These are phyloP conservation scores for Arthroderma sp. DNA, from an alignment of 2,329 filamentous ascomycete species.

Conservation along the genomic window DNA sequence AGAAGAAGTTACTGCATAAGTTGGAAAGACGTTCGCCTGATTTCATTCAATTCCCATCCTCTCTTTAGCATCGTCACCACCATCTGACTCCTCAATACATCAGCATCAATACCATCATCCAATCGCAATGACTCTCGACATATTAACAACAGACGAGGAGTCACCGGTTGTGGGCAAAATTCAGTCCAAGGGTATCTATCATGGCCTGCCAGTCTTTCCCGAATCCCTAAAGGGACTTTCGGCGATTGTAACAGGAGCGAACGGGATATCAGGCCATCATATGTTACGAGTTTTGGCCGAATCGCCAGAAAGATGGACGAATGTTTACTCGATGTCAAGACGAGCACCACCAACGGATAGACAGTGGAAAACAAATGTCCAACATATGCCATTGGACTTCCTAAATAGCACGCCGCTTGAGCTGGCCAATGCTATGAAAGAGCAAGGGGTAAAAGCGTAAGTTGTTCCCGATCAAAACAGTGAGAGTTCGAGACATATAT, in stretches of 20 bases:
- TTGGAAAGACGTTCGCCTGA: no score
- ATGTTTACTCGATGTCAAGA: slow-evolving; percentile 41
- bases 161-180: background rate
- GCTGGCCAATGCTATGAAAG: slow-evolving; percentile 19
- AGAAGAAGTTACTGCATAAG: no score
- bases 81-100: no score
- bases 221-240: slow-evolving; percentile 34
- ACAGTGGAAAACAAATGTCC: slow-evolving; percentile 28
- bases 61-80: no score
- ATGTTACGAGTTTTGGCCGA: slow-evolving; percentile 40
- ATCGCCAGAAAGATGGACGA: slow-evolving; percentile 39
- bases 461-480: background rate
- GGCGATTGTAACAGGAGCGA: slow-evolving; percentile 43
- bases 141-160: background rate
- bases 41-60: no score
- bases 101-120: no score
- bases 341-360: slow-evolving; percentile 34
- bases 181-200: slow-evolving; percentile 35
- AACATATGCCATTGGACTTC: slow-evolving; percentile 33
- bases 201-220: slow-evolving; percentile 39
- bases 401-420: slow-evolving; percentile 20
- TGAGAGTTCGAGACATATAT: background rate
- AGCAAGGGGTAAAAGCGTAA: slow-evolving; percentile 19
- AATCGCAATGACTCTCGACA: no score
- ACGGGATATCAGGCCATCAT: slow-evolving; percentile 43